Base-by-base conservation (phyloP, 139 green algal species). In the Chlorella sorokiniana region DNA sequence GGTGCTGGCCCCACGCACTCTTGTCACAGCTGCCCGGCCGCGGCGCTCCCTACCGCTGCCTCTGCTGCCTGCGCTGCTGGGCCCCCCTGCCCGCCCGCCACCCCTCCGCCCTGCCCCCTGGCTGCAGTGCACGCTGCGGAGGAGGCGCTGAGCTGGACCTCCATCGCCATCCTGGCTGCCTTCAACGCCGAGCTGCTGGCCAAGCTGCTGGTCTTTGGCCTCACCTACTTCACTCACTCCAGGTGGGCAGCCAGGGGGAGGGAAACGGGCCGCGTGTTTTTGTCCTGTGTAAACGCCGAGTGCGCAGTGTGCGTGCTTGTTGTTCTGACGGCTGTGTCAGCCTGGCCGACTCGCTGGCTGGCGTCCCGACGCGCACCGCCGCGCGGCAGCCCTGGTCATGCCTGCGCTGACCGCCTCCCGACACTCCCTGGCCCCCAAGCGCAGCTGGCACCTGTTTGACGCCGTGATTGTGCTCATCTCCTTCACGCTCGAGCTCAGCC, bases 171-270 rank as follows among this genome's bases (percentile, higher is more conserved):
- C 76, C 76, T 81, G 61, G 62, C 62, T 3, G 18, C 52, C 4
- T 74, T 81, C 42, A 81, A 31, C 2, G 41, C 62, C 20, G 76
- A 81, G 61, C 76, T 81, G 61, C 29, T 40, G 31, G 61, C 62
- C 31, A 81, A 81, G 59, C 76, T 81, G 76, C 61, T 81, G n/a
- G 76, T 81, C 16, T 81, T 81, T 72, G 76, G 76, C 42, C 33
- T 72, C 45, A 65, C 45, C 3, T 81, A 81, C 76, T 81, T 67
- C 75, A 81, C 75, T 3, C 40, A 70, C 75, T 56, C 31, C 75
- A 61, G 29, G 75, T 62, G n/a, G 29, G 29, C 29, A 35, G n/a
- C 62, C 29, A n/a, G 29, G 16, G 40, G 68, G 29, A 10, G 16
- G 40, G 4, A 9, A 33, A 11, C 23, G 5, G 68, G 25, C 6